Evolutionary conservation across 768 basidiomycete genomes (phyloP).

Genomic region (Kwoniella pini): DNA sequence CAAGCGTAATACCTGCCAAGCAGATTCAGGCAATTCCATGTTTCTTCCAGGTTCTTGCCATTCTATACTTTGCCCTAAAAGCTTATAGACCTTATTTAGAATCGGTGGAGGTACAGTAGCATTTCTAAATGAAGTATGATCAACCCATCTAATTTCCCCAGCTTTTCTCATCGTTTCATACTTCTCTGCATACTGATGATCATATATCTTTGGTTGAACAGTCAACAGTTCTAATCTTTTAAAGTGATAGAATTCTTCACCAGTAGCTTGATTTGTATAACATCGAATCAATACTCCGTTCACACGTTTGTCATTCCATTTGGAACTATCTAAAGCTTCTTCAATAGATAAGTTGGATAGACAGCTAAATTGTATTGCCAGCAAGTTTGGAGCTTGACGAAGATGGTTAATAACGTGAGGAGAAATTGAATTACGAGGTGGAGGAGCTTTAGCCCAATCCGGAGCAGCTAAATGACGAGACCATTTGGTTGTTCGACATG

Average conservation of each 20-base stretch:
- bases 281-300: constrained; percentile 19
- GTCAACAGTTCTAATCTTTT: constrained; percentile 7
- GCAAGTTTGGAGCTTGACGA: not conserved
- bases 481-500: constrained; percentile 14
- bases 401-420: constrained; percentile 15
- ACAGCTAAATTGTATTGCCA: constrained; percentile 12
- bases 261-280: constrained; percentile 7
- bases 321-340: not conserved
- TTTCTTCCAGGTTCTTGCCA: constrained; percentile 9
- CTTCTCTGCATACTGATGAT: not conserved
- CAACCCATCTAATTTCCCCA: constrained; percentile 12
- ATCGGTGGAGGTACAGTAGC: constrained; percentile 6
- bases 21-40: constrained; percentile 7
- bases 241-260: constrained; percentile 16
- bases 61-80: not conserved
- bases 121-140: constrained; percentile 13
- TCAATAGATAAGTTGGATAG: not conserved
- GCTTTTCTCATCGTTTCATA: not conserved
- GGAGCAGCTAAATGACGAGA: constrained; percentile 1
- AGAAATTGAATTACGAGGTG: constrained; percentile 13
- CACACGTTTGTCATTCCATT: constrained; percentile 12
- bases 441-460: constrained; percentile 23
- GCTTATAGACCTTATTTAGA: constrained; percentile 14
- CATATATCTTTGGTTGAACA: constrained; percentile 12
- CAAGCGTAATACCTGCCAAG: constrained; percentile 12